Conservation (phyloP, 768 basidiomycete species). For the Panaeolus papilionaceus region DNA sequence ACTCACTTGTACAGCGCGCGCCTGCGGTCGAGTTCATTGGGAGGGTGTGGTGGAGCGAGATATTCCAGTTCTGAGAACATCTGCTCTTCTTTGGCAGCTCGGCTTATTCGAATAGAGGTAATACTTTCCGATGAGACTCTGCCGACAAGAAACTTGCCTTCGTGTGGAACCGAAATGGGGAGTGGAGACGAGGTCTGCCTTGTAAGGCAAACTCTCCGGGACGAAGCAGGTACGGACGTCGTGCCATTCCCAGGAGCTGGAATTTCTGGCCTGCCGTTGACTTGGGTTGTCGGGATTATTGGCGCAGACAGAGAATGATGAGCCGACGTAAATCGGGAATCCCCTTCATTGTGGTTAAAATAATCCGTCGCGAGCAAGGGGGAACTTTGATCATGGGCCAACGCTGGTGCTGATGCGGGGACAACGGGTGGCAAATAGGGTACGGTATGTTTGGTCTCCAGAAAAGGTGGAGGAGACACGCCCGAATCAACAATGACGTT, state of each 20-base stretch:
- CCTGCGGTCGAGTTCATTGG: conserved; percentile 82
- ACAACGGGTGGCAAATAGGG: neutral
- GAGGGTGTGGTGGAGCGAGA: conserved; percentile 82
- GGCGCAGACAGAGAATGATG: neutral
- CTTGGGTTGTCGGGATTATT: neutral
- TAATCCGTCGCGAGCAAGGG: neutral
- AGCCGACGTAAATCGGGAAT: neutral
- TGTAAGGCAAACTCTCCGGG: conserved; percentile 59
- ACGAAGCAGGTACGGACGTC: conserved; percentile 51
- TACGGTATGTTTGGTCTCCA: neutral
- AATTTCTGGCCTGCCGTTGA: neutral
- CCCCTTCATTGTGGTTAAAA: neutral
- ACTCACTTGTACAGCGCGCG: conserved; percentile 85
- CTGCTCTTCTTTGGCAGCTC: conserved; percentile 70
- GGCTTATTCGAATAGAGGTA: conserved; percentile 42
- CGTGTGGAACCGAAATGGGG: conserved; percentile 47
- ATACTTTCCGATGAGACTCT: conserved; percentile 37
- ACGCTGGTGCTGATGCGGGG: neutral
- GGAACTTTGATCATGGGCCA: neutral
- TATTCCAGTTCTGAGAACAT: conserved; percentile 70
- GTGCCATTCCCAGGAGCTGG: conserved; percentile 25
- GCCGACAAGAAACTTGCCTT: conserved; percentile 38
- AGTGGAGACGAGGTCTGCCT: conserved; percentile 72
- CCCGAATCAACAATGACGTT: conserved; percentile 5
- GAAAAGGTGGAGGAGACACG: neutral